These are phyloP conservation scores for Rhizopus arrhizus DNA, from an alignment of 371 early-diverging fungal species.

Conservation along the genomic window DNA sequence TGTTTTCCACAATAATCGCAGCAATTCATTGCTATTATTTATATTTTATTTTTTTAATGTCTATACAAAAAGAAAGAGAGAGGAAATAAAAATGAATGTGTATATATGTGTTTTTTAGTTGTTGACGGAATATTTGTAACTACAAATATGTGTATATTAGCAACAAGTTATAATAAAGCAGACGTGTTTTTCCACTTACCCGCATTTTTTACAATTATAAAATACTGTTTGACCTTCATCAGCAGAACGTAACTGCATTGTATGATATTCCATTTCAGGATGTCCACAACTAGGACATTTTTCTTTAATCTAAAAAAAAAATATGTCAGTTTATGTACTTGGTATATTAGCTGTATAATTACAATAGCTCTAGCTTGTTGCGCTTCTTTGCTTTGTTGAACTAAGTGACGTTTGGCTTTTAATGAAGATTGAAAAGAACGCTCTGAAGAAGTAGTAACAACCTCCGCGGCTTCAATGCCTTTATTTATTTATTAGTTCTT, in stretches of 20 bases:
- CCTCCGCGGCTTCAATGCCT: constrained; percentile 81
- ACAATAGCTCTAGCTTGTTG: constrained; percentile 76
- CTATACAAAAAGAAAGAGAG: constrained; percentile 7
- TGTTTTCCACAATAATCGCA: constrained; percentile 19
- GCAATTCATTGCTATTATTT: constrained; percentile 5
- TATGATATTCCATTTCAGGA: constrained; percentile 97
- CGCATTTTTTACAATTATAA: constrained; percentile 97
- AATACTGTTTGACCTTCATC: constrained; percentile 99
- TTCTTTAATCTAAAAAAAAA: constrained; percentile 58
- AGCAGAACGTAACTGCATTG: constrained; percentile 97
- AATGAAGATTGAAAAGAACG: constrained; percentile 83
- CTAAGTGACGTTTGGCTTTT: constrained; percentile 69
- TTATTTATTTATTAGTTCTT: neutral
- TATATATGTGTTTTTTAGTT: constrained; percentile 19
- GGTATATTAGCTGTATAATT: constrained; percentile 17
- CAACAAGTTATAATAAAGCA: neutral
- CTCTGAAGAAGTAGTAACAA: constrained; percentile 71
- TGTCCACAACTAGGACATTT: constrained; percentile 95
- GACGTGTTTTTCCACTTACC: constrained; percentile 54
- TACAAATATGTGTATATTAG: constrained; percentile 7
- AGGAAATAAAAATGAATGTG: constrained; percentile 14
- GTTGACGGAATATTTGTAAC: constrained; percentile 55
- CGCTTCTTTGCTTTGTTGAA: constrained; percentile 60
- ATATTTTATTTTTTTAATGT: constrained; percentile 3
- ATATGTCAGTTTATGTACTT: neutral